Percentiles rank a stretch among this genome's conserved stretches.
Evolutionary conservation across 495 filamentous ascomycete species (phyloP).

Genomic region (Rusavskia elegans): DNA sequence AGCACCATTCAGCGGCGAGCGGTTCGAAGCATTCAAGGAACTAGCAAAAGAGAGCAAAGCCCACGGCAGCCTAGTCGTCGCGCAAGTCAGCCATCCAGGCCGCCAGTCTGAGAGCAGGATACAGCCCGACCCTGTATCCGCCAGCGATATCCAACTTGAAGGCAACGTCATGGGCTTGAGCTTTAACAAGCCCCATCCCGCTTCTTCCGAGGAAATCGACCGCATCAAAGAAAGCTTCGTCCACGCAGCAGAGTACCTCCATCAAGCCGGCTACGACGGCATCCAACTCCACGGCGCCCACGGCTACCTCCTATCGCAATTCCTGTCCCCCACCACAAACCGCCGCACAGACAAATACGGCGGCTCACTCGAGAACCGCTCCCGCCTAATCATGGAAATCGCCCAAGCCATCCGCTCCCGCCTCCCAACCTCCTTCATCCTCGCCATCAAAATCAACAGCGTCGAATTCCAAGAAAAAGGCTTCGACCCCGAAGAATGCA

Average conservation of each 20-base stretch:
- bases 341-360: conserved; percentile 47
- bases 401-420: conserved; percentile 28
- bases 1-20: conserved; percentile 29
- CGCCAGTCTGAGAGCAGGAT: conserved; percentile 34
- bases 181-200: conserved; percentile 32
- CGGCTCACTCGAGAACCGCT: conserved; percentile 39
- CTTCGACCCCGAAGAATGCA: conserved; percentile 38
- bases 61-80: conserved; percentile 38
- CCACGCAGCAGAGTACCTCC: conserved; percentile 37
- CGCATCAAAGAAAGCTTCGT: conserved; percentile 34
- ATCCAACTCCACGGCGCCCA: conserved; percentile 41
- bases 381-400: conserved; percentile 38
- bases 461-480: conserved; percentile 51
- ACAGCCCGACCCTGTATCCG: conserved; percentile 40
- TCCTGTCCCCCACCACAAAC: conserved; percentile 45
- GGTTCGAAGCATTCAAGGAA: conserved; percentile 41
- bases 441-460: conserved; percentile 53
- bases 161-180: conserved; percentile 26
- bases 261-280: conserved; percentile 43
- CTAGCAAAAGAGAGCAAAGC: conserved; percentile 32
- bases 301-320: conserved; percentile 57
- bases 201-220: conserved; percentile 32
- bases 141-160: conserved; percentile 42
- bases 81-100: conserved; percentile 47
- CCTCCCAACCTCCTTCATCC: conserved; percentile 31